A percentile compares a stretch with the other conserved stretches of the same genome.
Evolutionary conservation across 2,329 filamentous ascomycete genomes (phyloP).

Genomic region (Calonectria hawksworthii): DNA sequence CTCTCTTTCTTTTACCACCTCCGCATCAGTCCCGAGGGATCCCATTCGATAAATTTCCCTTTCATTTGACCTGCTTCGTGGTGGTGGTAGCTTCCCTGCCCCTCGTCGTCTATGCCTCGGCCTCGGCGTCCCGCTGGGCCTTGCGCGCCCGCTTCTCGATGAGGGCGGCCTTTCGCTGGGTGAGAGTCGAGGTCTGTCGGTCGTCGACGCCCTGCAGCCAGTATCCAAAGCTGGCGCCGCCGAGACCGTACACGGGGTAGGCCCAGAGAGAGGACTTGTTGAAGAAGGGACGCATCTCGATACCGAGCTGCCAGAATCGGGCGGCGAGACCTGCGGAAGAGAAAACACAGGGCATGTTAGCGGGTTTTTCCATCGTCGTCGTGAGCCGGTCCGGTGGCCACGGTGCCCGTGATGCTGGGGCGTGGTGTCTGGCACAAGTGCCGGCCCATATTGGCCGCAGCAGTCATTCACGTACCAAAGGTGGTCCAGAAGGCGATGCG

Average conservation of each 20-base stretch:
- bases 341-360: constrained; percentile 26
- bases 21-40: neutral
- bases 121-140: constrained; percentile 54
- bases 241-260: constrained; percentile 89
- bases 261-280: constrained; percentile 87
- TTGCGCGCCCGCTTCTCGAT: constrained; percentile 90
- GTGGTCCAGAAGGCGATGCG: constrained; percentile 86
- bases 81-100: constrained; percentile 14
- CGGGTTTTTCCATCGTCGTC: neutral
- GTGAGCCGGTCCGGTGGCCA: neutral
- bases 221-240: constrained; percentile 94
- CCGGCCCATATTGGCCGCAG: constrained; percentile 34
- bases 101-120: constrained; percentile 42
- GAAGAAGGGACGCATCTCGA: constrained; percentile 98
- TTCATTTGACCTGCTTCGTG: constrained; percentile 9
- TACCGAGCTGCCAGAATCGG: constrained; percentile 96
- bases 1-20: neutral
- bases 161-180: constrained; percentile 83
- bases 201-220: constrained; percentile 94
- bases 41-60: neutral
- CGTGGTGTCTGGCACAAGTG: constrained; percentile 23
- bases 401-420: neutral
- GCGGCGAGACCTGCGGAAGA: constrained; percentile 81
- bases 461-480: constrained; percentile 76
- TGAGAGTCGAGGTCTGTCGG: constrained; percentile 81